Conservation (phyloP, 129 eudicot species). For the Ambrosia trifida region DNA sequence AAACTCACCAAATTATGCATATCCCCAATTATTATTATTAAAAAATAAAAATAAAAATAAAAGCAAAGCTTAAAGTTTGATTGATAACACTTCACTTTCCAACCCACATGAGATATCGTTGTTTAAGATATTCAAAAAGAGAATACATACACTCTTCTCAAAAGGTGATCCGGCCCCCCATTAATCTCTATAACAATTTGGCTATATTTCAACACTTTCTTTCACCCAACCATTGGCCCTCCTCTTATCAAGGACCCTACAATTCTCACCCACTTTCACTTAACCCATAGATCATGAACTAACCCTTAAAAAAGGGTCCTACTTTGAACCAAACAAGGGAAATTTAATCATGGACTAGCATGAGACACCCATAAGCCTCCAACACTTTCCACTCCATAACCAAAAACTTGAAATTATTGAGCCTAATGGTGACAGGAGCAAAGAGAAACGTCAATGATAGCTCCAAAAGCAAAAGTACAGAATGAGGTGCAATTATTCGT, state of each 20-base stretch:
- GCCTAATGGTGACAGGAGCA: constrained; percentile 35
- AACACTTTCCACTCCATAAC: constrained; percentile 41
- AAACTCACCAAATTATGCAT: not conserved
- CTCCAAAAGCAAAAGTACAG: constrained; percentile 70
- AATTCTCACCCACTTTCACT: constrained; percentile 38
- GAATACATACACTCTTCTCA: constrained; percentile 37
- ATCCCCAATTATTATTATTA: not conserved
- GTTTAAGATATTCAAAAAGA: constrained; percentile 57
- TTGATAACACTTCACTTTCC: constrained; percentile 49
- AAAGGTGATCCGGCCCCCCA: constrained; percentile 33
- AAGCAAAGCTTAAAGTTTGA: constrained; percentile 22
- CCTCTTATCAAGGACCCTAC: constrained; percentile 34
- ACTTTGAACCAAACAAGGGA: constrained; percentile 38
- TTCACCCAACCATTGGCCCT: constrained; percentile 31
- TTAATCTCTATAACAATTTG: constrained; percentile 18
- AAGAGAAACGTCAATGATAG: constrained; percentile 47
- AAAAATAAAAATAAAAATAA: not conserved
- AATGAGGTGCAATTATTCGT: constrained; percentile 49
- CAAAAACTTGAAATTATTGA: constrained; percentile 53
- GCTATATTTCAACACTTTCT: constrained; percentile 24
- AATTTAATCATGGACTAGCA: constrained; percentile 41
- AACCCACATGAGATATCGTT: constrained; percentile 71
- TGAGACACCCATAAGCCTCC: constrained; percentile 61
- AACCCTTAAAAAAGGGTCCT: constrained; percentile 29
- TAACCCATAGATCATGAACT: constrained; percentile 28